phyloP scores from a whole-genome alignment of 176 grass and related monocot genomes.

The Musa itinerans region DNA sequence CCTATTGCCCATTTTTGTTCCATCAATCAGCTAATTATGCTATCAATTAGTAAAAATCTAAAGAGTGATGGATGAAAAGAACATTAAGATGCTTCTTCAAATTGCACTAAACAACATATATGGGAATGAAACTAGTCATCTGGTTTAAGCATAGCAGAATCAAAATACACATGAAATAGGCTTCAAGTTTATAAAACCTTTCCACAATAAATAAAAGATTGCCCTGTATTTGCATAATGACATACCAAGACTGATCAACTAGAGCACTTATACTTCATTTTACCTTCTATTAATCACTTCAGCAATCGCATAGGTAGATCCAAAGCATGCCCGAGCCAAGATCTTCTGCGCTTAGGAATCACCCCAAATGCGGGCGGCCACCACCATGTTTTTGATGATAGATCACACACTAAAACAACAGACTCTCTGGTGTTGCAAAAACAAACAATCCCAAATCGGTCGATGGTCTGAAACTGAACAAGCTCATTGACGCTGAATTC shows the following conservation, averaged over 20 bases:
- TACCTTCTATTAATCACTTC: conserved; percentile 1
- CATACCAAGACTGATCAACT: background rate
- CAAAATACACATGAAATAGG: too few species aligned
- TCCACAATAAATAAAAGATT: too few species aligned
- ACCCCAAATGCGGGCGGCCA: conserved; percentile 10
- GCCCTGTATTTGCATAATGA: background rate
- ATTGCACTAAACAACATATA: too few species aligned
- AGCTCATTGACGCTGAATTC: conserved; percentile 22
- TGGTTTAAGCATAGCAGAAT: too few species aligned
- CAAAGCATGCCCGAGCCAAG: conserved; percentile 55
- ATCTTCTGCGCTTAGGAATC: background rate
- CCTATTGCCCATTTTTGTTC: too few species aligned
- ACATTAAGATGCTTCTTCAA: too few species aligned
- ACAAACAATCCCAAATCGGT: conserved; percentile 41
- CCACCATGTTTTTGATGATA: conserved; percentile 11
- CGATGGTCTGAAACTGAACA: conserved; percentile 24
- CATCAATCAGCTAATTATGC: too few species aligned
- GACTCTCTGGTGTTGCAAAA: conserved; percentile 33
- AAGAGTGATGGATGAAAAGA: too few species aligned
- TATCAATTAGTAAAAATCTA: too few species aligned
- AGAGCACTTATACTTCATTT: background rate
- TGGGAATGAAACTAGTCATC: too few species aligned
- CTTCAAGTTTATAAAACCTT: too few species aligned
- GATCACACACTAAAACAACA: conserved; percentile 46
- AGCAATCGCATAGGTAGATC: conserved; percentile 1